These are phyloP conservation scores for Domatiomyces catenatus DNA, from an alignment of 2,329 filamentous ascomycete genomes.

Conservation along the genomic window DNA sequence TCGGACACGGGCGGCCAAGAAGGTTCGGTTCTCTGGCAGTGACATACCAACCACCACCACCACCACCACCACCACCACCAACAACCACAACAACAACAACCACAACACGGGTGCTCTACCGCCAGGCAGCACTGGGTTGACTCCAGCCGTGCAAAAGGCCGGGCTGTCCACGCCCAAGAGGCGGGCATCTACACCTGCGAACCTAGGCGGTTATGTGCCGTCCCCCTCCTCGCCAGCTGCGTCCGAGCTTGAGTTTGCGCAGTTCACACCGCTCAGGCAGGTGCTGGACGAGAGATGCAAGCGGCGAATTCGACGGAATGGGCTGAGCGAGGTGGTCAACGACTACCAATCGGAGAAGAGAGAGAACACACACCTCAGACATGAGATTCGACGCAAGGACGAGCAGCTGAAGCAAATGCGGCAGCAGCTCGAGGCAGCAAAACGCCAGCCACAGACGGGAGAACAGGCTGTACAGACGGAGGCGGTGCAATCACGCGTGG, in stretches of 20 bases:
- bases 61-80: conserved; percentile 2
- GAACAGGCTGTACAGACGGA: conserved; percentile 1
- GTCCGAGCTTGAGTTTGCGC: conserved; percentile 19
- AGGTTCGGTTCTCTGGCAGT: conserved; percentile 32
- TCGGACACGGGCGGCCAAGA: conserved; percentile 22
- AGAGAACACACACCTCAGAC: conserved; percentile 14
- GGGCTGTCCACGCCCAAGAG: conserved; percentile 21
- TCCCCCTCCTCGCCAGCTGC: conserved; percentile 9
- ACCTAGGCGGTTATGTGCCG: conserved; percentile 17
- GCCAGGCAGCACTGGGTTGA: conserved; percentile 27
- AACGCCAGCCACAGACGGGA: conserved; percentile 11
- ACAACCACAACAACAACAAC: conserved; percentile 2
- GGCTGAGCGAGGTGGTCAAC: conserved; percentile 34
- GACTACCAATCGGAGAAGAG: conserved; percentile 27
- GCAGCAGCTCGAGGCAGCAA: conserved; percentile 16
- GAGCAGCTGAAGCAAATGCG: conserved; percentile 18
- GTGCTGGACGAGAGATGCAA: conserved; percentile 28
- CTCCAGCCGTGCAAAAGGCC: conserved; percentile 28
- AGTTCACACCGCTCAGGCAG: conserved; percentile 31
- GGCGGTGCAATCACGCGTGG: conserved; percentile 9
- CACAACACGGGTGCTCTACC: conserved; percentile 1
- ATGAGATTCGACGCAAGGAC: conserved; percentile 19
- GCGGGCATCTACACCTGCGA: conserved; percentile 13
- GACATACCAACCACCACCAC: conserved; percentile 15
- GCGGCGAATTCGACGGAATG: conserved; percentile 29